These are phyloP conservation scores for Ceratocystis harringtonii DNA, from an alignment of 2,329 filamentous ascomycete genomes.

Conservation along the genomic window DNA sequence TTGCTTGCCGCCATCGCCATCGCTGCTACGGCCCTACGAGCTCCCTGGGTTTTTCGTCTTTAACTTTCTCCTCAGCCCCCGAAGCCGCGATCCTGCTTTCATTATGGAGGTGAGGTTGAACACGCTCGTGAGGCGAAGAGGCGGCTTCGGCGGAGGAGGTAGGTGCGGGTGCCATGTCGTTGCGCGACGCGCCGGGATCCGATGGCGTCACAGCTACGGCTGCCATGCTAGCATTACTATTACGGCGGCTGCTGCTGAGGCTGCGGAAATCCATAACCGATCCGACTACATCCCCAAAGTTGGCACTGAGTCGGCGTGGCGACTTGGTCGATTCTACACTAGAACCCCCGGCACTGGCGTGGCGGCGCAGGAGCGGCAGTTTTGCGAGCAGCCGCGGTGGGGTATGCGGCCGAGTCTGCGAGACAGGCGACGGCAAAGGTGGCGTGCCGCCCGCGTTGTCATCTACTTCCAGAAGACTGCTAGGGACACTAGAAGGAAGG, in stretches of 20 bases:
- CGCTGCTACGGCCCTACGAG: neutral
- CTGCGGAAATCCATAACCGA: neutral
- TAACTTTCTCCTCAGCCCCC: slow-evolving; percentile 7
- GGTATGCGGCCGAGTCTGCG: neutral
- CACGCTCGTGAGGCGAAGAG: slow-evolving; percentile 12
- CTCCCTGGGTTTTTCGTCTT: neutral
- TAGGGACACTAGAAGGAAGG: neutral
- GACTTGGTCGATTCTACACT: neutral
- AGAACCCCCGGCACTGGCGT: neutral
- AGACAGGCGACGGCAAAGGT: neutral
- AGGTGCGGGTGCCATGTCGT: slow-evolving; percentile 5
- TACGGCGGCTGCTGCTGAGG: slow-evolving; percentile 18
- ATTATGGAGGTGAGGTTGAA: slow-evolving; percentile 16
- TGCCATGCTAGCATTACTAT: slow-evolving; percentile 13
- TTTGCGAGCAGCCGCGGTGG: slow-evolving; percentile 7
- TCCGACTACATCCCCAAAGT: neutral
- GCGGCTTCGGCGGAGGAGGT: slow-evolving; percentile 11
- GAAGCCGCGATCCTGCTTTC: slow-evolving; percentile 10
- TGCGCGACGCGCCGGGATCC: slow-evolving; percentile 1
- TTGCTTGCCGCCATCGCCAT: neutral
- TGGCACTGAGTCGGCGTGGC: slow-evolving; percentile 6
- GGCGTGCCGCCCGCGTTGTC: neutral
- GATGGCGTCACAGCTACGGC: neutral
- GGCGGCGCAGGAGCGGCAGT: slow-evolving; percentile 6
- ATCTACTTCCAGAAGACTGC: neutral